Evolutionary conservation across 83 land plant species (phyloP).

Genomic region (Diphasiastrum complanatum): DNA sequence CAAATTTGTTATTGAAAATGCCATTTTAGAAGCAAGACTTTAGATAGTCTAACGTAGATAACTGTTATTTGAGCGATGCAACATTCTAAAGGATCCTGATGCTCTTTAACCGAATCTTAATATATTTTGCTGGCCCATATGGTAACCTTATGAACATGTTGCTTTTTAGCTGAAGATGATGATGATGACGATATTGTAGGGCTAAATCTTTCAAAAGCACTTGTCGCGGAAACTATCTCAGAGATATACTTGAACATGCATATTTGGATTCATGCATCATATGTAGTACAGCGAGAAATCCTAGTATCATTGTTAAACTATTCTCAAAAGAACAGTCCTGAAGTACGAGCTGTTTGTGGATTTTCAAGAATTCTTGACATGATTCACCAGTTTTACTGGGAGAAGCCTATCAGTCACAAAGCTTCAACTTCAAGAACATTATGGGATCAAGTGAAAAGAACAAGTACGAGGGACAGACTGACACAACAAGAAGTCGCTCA

Average conservation of each 20-base stretch:
- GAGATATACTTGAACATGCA: conserved; percentile 60
- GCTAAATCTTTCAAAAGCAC: conserved; percentile 48
- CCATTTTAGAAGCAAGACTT: too few species aligned
- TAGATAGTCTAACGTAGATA: too few species aligned
- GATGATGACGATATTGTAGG: too few species aligned
- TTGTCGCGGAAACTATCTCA: conserved; percentile 59
- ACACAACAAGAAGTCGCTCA: conserved; percentile 55
- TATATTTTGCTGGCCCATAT: too few species aligned
- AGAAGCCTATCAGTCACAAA: conserved; percentile 27
- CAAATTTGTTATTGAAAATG: too few species aligned
- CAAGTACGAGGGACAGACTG: conserved; percentile 61
- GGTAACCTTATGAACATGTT: too few species aligned
- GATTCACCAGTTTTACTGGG: conserved; percentile 10
- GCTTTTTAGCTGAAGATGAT: too few species aligned
- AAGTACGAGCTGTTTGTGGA: neutral
- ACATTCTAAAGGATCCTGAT: too few species aligned
- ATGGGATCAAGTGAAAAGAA: conserved; percentile 46
- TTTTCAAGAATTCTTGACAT: conserved; percentile 11
- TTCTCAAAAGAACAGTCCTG: conserved; percentile 35
- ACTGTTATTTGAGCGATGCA: too few species aligned
- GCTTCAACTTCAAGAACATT: conserved; percentile 51
- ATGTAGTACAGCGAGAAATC: conserved; percentile 67
- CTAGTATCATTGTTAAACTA: conserved; percentile 65
- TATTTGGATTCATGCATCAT: conserved; percentile 69
- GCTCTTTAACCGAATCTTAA: too few species aligned